These are phyloP conservation scores for Aureobasidium sp. DNA, from an alignment of 2,329 filamentous ascomycete genomes.

Conservation along the genomic window DNA sequence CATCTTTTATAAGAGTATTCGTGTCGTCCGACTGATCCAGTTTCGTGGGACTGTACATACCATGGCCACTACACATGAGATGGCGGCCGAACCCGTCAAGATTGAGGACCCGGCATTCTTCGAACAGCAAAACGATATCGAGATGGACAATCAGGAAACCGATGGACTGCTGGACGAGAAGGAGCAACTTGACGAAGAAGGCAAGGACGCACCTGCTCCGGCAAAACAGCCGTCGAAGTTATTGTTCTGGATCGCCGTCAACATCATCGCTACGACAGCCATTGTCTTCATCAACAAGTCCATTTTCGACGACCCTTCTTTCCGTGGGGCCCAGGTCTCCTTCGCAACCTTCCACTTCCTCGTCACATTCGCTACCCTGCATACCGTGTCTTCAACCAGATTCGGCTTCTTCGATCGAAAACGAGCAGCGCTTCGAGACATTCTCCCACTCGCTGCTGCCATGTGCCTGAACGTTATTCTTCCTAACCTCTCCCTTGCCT, in stretches of 20 bases:
- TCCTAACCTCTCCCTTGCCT: slow-evolving; percentile 58
- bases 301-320: slow-evolving; percentile 13
- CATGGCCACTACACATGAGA: not conserved
- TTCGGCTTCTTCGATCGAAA: slow-evolving; percentile 53
- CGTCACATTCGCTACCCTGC: slow-evolving; percentile 57
- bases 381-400: slow-evolving; percentile 47
- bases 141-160: not conserved
- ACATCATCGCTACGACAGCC: slow-evolving; percentile 13
- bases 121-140: not conserved
- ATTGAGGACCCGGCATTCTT: not conserved
- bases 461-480: slow-evolving; percentile 64
- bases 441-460: slow-evolving; percentile 55
- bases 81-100: not conserved
- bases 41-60: not conserved
- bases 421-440: slow-evolving; percentile 44
- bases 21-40: not conserved
- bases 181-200: not conserved
- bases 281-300: slow-evolving; percentile 15
- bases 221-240: not conserved
- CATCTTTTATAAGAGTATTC: not conserved
- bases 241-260: slow-evolving; percentile 12
- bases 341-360: slow-evolving; percentile 63
- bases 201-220: not conserved
- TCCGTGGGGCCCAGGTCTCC: slow-evolving; percentile 27
- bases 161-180: not conserved